Evolutionary conservation across 257 asterid species (phyloP).

Genomic region (Dorcoceras hygrometricum): DNA sequence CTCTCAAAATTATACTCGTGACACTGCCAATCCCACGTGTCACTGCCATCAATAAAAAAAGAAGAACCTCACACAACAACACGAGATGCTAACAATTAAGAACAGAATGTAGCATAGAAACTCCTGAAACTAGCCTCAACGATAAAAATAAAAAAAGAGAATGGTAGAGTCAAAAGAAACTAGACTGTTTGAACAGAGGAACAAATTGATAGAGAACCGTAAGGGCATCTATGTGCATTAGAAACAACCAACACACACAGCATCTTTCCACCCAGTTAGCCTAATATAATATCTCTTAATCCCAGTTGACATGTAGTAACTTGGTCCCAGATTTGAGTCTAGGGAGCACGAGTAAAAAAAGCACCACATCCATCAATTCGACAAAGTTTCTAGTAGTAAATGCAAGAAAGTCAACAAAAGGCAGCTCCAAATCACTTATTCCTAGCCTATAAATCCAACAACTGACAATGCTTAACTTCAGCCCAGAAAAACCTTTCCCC

Average conservation of each 20-base stretch:
- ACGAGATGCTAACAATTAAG: not conserved
- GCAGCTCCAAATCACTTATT: constrained; percentile 8
- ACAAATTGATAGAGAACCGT: constrained; percentile 8
- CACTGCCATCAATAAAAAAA: constrained; percentile 37
- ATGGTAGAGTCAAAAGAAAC: not conserved
- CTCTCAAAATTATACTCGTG: constrained; percentile 56
- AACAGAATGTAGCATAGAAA: not conserved
- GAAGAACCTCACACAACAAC: constrained; percentile 20
- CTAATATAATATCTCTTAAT: not conserved
- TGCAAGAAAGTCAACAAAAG: not conserved
- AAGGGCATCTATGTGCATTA: not conserved
- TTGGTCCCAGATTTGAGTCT: not conserved
- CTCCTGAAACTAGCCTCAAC: not conserved
- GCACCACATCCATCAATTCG: not conserved
- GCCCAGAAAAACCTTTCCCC: not conserved
- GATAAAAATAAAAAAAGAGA: not conserved
- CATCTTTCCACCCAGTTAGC: not conserved
- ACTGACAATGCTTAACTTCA: not conserved
- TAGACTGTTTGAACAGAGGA: not conserved
- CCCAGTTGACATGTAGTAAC: not conserved
- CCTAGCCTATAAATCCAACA: not conserved
- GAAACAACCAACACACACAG: not conserved
- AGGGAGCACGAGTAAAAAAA: not conserved
- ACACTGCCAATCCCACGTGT: constrained; percentile 69
- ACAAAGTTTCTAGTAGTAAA: not conserved